Conservation (phyloP, 805 yeast species). For the Millerozyma acaciae region DNA sequence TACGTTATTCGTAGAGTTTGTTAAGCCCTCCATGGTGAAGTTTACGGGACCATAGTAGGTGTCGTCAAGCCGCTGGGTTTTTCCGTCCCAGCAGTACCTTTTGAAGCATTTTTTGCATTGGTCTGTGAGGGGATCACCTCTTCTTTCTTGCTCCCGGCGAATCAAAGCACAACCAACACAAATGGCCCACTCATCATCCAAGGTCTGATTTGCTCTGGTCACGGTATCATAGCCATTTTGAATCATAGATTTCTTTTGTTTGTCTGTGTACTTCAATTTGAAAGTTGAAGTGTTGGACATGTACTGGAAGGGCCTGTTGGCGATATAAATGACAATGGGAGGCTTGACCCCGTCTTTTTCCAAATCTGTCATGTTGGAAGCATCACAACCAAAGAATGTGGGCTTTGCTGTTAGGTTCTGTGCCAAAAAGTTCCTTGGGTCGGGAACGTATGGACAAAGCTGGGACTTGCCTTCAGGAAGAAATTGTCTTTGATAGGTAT, state of each 20-base stretch:
- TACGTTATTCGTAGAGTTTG: constrained; percentile 16
- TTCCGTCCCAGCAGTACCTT: constrained; percentile 43
- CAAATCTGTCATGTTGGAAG: constrained; percentile 33
- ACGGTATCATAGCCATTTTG: constrained; percentile 35
- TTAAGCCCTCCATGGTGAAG: constrained; percentile 26
- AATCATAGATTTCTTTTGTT: constrained; percentile 33
- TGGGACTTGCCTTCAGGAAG: constrained; percentile 27
- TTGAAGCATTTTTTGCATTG: constrained; percentile 36
- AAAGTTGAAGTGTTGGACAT: constrained; percentile 31
- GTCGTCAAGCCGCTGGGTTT: constrained; percentile 8
- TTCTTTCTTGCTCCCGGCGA: constrained; percentile 38
- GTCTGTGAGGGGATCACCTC: constrained; percentile 29
- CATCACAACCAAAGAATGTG: constrained; percentile 40
- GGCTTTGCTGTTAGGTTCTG: constrained; percentile 37
- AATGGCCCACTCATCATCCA: constrained; percentile 33
- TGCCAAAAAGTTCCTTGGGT: constrained; percentile 25
- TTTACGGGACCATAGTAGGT: constrained; percentile 21
- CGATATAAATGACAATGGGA: constrained; percentile 36
- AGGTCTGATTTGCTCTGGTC: constrained; percentile 30
- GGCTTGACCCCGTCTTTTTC: constrained; percentile 33
- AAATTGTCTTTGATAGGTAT: constrained; percentile 34
- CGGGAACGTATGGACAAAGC: constrained; percentile 37
- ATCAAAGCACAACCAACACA: constrained; percentile 41
- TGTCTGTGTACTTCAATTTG: constrained; percentile 31
- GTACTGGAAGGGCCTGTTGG: constrained; percentile 35